Percentiles rank a stretch among this genome's conserved stretches.
Conservation (phyloP, 768 basidiomycete species). For the Naganishia friedmannii region DNA sequence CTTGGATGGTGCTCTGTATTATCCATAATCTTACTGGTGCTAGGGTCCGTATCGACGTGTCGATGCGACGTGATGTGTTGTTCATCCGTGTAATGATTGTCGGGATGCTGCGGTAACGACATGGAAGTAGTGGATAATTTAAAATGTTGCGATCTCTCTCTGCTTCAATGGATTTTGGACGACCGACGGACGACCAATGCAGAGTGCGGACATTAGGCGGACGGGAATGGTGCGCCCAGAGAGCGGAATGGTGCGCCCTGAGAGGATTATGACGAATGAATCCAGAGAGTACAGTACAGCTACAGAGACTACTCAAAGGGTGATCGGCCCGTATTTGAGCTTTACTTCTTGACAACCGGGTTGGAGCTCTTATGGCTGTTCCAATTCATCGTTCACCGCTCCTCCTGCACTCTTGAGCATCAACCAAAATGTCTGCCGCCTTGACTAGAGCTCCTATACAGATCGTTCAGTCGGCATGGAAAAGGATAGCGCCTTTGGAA, state of each 20-base stretch:
- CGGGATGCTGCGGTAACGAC: background rate
- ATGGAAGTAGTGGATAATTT: background rate
- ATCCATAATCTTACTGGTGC: background rate
- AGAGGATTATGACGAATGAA: background rate
- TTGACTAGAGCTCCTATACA: constrained; percentile 36
- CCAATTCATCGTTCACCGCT: background rate
- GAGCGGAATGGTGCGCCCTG: too few species aligned
- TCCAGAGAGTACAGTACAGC: background rate
- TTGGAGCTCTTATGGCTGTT: too few species aligned
- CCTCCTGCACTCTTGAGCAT: background rate
- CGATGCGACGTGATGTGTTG: background rate
- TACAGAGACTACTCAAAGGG: too few species aligned
- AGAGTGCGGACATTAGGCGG: too few species aligned
- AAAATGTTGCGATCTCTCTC: too few species aligned
- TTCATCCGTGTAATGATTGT: background rate
- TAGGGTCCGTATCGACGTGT: background rate
- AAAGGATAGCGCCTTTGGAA: constrained; percentile 71
- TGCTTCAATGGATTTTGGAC: too few species aligned
- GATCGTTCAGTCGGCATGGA: constrained; percentile 47
- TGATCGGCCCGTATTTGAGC: too few species aligned
- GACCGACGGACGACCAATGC: too few species aligned
- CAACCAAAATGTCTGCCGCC: background rate
- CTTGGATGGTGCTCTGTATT: background rate
- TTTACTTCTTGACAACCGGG: too few species aligned
- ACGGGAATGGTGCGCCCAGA: too few species aligned